These are phyloP conservation scores for Penicillium malachiteum DNA, from an alignment of 495 filamentous ascomycete species.

Conservation along the genomic window DNA sequence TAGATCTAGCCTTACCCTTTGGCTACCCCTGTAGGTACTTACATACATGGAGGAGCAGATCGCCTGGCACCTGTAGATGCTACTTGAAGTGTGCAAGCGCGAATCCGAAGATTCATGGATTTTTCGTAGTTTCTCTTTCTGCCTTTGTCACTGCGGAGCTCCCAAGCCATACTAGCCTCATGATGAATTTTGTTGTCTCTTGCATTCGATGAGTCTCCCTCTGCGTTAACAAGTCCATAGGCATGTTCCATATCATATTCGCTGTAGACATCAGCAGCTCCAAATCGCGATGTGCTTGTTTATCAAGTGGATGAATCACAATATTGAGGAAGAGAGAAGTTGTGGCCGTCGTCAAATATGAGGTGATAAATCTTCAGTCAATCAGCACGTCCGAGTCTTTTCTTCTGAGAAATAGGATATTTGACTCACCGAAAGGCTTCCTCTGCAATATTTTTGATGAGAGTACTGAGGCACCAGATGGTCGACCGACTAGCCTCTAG, in stretches of 20 bases:
- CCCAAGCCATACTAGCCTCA: constrained; percentile 22
- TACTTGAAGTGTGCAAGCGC: too few species aligned
- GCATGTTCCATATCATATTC: constrained; percentile 11
- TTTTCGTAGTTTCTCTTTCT: neutral
- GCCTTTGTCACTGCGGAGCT: constrained; percentile 18
- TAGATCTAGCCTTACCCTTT: too few species aligned
- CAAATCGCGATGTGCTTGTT: constrained; percentile 12
- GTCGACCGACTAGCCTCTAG: constrained; percentile 19
- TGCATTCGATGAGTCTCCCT: constrained; percentile 3
- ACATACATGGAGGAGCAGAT: too few species aligned
- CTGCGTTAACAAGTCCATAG: neutral
- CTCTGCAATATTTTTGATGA: constrained; percentile 5
- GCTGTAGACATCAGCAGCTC: constrained; percentile 19
- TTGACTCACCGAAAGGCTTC: constrained; percentile 12
- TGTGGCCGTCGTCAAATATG: constrained; percentile 11
- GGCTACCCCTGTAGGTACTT: too few species aligned
- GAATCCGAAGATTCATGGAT: neutral
- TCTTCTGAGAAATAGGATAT: neutral
- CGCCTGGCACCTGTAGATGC: too few species aligned
- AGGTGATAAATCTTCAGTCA: constrained; percentile 12
- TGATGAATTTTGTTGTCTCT: constrained; percentile 8
- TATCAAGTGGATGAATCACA: constrained; percentile 16
- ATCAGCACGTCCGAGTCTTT: neutral
- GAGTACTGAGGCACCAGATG: constrained; percentile 8
- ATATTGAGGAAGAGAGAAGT: constrained; percentile 19